Evolutionary conservation across 805 yeast genomes (phyloP).

Genomic region (Sugiyamaella marilandica): DNA sequence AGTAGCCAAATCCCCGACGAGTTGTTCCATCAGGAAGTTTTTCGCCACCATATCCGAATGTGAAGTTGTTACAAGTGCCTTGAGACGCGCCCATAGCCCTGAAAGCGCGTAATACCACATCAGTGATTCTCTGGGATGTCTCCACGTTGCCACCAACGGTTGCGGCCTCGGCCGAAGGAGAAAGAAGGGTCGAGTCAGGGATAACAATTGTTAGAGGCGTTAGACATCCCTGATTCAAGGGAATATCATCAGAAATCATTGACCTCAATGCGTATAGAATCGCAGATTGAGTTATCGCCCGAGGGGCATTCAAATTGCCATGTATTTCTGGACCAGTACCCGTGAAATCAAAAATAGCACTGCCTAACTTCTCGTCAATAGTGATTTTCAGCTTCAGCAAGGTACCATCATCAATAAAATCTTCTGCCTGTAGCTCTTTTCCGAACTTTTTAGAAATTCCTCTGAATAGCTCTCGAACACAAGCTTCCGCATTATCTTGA

Average conservation of each 20-base stretch:
- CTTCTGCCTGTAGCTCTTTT: slow-evolving; percentile 24
- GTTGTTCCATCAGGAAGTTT: slow-evolving; percentile 34
- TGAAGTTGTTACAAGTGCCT: slow-evolving; percentile 91
- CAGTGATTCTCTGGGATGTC: slow-evolving; percentile 91
- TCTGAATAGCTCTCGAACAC: slow-evolving; percentile 56
- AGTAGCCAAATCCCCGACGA: slow-evolving; percentile 75
- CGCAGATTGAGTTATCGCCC: slow-evolving; percentile 84
- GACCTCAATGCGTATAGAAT: slow-evolving; percentile 82
- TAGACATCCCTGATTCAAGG: slow-evolving; percentile 90
- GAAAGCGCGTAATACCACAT: slow-evolving; percentile 81
- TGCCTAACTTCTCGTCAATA: slow-evolving; percentile 49
- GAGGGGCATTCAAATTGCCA: slow-evolving; percentile 90
- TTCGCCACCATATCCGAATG: slow-evolving; percentile 79
- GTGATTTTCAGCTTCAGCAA: slow-evolving; percentile 25
- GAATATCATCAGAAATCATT: slow-evolving; percentile 80
- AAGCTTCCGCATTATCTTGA: slow-evolving; percentile 68
- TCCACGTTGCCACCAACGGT: slow-evolving; percentile 94
- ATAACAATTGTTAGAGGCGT: slow-evolving; percentile 65
- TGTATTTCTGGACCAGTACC: slow-evolving; percentile 86
- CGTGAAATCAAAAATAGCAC: slow-evolving; percentile 73
- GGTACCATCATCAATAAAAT: slow-evolving; percentile 35
- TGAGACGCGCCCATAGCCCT: slow-evolving; percentile 91
- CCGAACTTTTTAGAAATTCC: slow-evolving; percentile 38
- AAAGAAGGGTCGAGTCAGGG: slow-evolving; percentile 58
- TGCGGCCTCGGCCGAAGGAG: slow-evolving; percentile 82